phyloP scores from a whole-genome alignment of 139 green algal species.

The Astrephomene gubernaculifera region DNA sequence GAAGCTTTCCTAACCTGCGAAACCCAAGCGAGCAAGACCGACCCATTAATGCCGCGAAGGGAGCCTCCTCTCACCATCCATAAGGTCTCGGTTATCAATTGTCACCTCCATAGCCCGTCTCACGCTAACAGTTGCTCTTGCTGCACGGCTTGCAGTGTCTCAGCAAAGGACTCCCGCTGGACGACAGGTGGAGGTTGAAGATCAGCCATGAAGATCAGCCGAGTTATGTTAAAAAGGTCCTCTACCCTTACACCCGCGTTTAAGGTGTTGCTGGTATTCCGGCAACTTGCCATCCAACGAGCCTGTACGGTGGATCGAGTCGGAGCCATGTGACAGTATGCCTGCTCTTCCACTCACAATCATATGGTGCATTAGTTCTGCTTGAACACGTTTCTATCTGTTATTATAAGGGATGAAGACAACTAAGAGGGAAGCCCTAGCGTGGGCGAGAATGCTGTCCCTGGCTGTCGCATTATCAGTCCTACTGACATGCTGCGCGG shows the following conservation, averaged over 20 bases:
- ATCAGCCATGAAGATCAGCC: not conserved
- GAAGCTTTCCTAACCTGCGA: not conserved
- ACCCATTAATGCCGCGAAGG: not conserved
- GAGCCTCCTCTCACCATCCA: not conserved
- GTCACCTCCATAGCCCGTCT: not conserved
- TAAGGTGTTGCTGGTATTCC: not conserved
- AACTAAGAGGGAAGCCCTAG: not conserved
- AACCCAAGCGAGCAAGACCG: too few relatives aligned
- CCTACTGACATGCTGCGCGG: not conserved
- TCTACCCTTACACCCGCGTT: not conserved
- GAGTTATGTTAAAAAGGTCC: not conserved
- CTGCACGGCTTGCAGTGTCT: not conserved
- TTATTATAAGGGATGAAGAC: not conserved
- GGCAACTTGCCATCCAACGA: too few relatives aligned
- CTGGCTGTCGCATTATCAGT: not conserved
- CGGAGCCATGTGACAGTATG: not conserved
- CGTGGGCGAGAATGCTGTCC: not conserved
- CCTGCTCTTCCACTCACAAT: not conserved
- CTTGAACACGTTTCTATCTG: too few relatives aligned
- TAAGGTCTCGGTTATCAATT: not conserved
- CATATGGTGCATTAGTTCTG: not conserved
- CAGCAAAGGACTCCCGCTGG: not conserved
- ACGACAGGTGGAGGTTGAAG: not conserved
- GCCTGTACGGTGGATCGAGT: not conserved
- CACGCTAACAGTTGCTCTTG: constrained; percentile 1